A percentile compares a stretch with the other conserved stretches of the same genome.
Evolutionary conservation across 257 asterid genomes (phyloP).

Genomic region (Handroanthus guayacan): DNA sequence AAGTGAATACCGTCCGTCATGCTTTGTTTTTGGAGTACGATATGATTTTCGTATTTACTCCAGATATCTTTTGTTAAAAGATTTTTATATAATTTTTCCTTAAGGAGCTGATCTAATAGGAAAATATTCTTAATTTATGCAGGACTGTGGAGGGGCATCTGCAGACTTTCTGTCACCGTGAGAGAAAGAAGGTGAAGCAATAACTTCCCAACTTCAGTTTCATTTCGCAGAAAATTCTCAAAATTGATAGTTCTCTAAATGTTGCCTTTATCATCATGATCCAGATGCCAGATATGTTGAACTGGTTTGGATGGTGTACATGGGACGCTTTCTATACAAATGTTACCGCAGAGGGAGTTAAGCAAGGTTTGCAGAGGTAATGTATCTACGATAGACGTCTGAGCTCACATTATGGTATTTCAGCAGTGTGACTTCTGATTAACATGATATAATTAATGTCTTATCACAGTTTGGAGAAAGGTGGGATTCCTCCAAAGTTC

Average conservation of each 20-base stretch:
- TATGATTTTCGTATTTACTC: neutral
- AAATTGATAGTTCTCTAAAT: neutral
- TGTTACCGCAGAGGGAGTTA: constrained; percentile 85
- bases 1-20: neutral
- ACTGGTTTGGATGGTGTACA: constrained; percentile 99
- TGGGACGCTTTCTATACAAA: constrained; percentile 98
- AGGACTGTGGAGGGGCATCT: constrained; percentile 87
- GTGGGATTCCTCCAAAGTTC: constrained; percentile 85
- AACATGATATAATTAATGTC: neutral
- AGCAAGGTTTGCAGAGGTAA: constrained; percentile 82
- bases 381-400: neutral
- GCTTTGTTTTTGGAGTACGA: neutral
- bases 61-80: neutral
- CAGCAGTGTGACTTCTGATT: neutral
- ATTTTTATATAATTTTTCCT: neutral
- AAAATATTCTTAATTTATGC: constrained; percentile 34
- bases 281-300: constrained; percentile 93
- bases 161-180: constrained; percentile 85
- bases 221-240: neutral
- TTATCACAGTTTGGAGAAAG: constrained; percentile 67
- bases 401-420: neutral
- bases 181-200: constrained; percentile 77
- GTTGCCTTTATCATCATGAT: constrained; percentile 23
- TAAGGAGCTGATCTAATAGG: constrained; percentile 5
- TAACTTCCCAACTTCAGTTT: constrained; percentile 14